phyloP scores from a whole-genome alignment of 2,329 filamentous ascomycete genomes.

The Venturia oleaginea region DNA sequence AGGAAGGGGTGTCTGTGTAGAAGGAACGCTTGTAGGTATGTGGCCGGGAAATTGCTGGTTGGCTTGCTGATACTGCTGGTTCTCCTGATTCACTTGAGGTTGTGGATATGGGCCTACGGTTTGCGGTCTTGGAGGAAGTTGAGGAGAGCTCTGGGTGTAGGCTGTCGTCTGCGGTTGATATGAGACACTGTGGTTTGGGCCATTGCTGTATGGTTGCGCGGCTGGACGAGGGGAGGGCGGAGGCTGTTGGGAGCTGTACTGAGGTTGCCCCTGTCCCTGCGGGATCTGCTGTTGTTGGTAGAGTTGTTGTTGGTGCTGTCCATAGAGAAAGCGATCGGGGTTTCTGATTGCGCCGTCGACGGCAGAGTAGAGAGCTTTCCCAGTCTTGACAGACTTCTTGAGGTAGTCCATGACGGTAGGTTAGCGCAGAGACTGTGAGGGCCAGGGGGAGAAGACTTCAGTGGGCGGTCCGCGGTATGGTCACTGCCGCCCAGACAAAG shows the following conservation, averaged over 20 bases:
- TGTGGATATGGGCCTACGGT: neutral
- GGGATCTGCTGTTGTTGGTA: constrained; percentile 2
- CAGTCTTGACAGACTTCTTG: constrained; percentile 1
- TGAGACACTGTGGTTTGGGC: neutral
- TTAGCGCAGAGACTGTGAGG: neutral
- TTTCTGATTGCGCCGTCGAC: constrained; percentile 5
- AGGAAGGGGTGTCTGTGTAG: neutral
- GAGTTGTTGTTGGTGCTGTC: neutral
- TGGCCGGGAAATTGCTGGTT: neutral
- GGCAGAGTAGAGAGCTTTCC: constrained; percentile 5
- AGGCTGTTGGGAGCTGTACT: neutral
- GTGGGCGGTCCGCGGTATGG: neutral
- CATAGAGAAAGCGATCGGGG: neutral
- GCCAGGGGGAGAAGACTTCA: neutral
- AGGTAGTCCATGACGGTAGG: neutral
- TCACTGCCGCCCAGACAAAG: neutral
- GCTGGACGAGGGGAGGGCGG: neutral
- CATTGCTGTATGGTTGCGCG: neutral
- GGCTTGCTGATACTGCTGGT: neutral
- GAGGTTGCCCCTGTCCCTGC: neutral
- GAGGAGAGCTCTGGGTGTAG: neutral
- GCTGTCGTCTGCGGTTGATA: neutral
- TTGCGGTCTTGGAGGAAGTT: neutral
- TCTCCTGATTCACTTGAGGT: neutral
- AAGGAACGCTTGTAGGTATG: neutral